Evolutionary conservation across 202 grass and related monocot genomes (phyloP), one percentile per base, ranked within the genome.

Genomic region (Bolboschoenoplectus hybrid): DNA sequence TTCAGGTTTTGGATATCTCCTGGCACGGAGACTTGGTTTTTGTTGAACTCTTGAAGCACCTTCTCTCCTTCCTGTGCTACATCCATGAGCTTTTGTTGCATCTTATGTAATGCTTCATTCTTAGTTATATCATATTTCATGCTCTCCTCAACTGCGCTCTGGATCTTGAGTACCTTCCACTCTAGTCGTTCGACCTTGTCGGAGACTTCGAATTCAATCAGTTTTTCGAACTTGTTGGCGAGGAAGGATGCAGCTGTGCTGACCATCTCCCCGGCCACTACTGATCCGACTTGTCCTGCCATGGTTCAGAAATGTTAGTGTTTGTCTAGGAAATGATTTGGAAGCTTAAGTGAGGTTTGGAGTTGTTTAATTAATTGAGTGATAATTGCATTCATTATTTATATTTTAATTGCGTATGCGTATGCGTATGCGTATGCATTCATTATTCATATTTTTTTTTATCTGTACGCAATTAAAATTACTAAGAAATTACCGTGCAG

Each of bases 81-180:
- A 66, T 66, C 63, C 3, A 11, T 66, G 20, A 38, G 16, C 63
- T 38, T 66, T 39, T 66, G 32, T 39, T 38, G 63, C 63, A 66
- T 66, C 63, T 66, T 36, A 39, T 12, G 2, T 11, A 66, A 13
- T 66, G 63, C 32, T 66, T 66, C 63, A 66, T 66, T 66, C 34
- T 39, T 66, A 13, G 26, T 26, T 26, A 66, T 66, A 7, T 66
- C 63, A 66, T 66, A 66, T 2, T 35, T 66, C 32, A 39, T 66
- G 1, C 63, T 66, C 63, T 67, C 35, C 34, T 67, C 35, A 5
- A 67, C 4, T 13, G 12, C 64, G 13, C 64, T 67, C 12, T 20
- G 64, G 35, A 67, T 67, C 35, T 67, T 39, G 34, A 67, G 64
- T 67, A 67, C 10, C 64, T 67, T 67, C 64, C 64, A 40, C 64